Evolutionary conservation across 495 filamentous ascomycete species (phyloP).

Genomic region (Acidiella bohemica): DNA sequence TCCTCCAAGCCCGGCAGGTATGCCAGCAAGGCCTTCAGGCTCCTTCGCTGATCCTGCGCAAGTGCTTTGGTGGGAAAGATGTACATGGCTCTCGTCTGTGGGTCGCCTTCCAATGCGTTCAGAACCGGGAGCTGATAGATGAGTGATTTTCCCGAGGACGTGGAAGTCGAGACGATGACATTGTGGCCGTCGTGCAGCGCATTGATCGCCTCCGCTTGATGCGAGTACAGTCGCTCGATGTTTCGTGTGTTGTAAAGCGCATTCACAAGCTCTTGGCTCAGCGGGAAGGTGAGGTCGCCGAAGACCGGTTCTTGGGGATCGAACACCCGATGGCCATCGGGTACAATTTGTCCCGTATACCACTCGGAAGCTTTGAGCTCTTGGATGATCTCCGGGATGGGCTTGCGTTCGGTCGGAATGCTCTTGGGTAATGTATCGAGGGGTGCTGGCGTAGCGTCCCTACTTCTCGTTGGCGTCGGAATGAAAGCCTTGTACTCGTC

Average conservation of each 20-base stretch:
- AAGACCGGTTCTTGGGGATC: conserved; percentile 72
- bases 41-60: conserved; percentile 86
- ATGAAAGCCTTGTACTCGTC: conserved; percentile 37
- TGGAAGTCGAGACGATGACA: conserved; percentile 89
- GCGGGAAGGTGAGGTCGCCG: conserved; percentile 69
- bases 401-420: conserved; percentile 73
- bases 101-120: conserved; percentile 69
- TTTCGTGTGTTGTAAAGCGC: conserved; percentile 79
- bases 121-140: conserved; percentile 95
- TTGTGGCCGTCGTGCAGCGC: conserved; percentile 67
- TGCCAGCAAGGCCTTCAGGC: conserved; percentile 67
- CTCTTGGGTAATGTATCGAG: conserved; percentile 39
- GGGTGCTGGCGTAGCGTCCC: conserved; percentile 35
- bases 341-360: conserved; percentile 88
- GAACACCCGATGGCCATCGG: conserved; percentile 85
- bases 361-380: conserved; percentile 72
- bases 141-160: conserved; percentile 88
- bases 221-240: conserved; percentile 80
- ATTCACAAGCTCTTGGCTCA: conserved; percentile 87
- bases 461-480: conserved; percentile 38
- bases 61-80: conserved; percentile 98
- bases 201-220: conserved; percentile 94
- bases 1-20: conserved; percentile 68
- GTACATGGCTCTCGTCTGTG: conserved; percentile 75
- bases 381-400: conserved; percentile 68